Evolutionary conservation across 1,139 yeast species (phyloP).

Genomic region (Lodderomyces theae): DNA sequence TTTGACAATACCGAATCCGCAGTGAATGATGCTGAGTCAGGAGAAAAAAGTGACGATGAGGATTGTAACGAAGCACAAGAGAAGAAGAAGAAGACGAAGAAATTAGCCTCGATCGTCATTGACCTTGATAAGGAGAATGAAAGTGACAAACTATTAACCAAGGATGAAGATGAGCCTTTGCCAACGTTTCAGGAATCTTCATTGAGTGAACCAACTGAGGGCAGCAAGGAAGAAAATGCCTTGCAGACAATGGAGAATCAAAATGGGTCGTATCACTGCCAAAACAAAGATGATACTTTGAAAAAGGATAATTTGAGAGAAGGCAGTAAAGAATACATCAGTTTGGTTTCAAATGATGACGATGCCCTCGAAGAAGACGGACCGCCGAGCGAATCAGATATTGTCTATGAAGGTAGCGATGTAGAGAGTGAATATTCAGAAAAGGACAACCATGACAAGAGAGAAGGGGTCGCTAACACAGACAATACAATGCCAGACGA

Average conservation of each 20-base stretch:
- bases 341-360: too few relatives aligned
- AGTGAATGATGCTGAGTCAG: conserved; percentile 5
- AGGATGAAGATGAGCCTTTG: not conserved
- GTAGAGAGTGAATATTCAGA: not conserved
- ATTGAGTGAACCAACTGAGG: not conserved
- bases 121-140: conserved; percentile 8
- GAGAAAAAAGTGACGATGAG: not conserved
- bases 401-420: conserved; percentile 3
- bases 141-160: not conserved
- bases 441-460: not conserved
- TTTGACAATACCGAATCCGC: conserved; percentile 7
- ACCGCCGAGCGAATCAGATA: conserved; percentile 8
- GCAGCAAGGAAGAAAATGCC: too few relatives aligned
- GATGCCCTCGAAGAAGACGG: conserved; percentile 10
- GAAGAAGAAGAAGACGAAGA: not conserved
- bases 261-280: too few relatives aligned
- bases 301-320: too few relatives aligned
- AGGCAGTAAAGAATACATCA: too few relatives aligned
- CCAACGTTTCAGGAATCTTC: not conserved
- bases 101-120: not conserved
- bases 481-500: not conserved
- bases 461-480: conserved; percentile 2
- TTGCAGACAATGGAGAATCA: too few relatives aligned
- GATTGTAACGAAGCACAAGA: not conserved
- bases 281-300: too few relatives aligned